Evolutionary conservation across 176 grass and related monocot species (phyloP).

Genomic region (Avena atlantica): DNA sequence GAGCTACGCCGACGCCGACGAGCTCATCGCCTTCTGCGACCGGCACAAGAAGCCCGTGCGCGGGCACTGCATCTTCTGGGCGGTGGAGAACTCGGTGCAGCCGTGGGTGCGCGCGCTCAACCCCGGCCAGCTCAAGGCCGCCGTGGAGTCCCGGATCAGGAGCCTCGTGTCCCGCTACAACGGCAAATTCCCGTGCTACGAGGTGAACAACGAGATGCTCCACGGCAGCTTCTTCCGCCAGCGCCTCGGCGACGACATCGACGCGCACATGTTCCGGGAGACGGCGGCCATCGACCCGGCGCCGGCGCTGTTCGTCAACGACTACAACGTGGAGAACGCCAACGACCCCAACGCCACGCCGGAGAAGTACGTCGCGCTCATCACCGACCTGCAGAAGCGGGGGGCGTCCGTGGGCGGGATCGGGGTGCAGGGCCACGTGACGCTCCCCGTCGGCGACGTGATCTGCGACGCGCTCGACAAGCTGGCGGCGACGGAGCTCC

Average conservation of each 20-base stretch:
- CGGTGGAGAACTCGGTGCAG: slow-evolving; percentile 58
- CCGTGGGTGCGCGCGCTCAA: slow-evolving; percentile 52
- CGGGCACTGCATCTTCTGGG: slow-evolving; percentile 89
- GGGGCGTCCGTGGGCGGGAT: slow-evolving; percentile 71
- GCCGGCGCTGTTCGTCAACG: slow-evolving; percentile 73
- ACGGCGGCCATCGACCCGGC: slow-evolving; percentile 52
- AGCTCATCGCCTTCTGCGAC: slow-evolving; percentile 67
- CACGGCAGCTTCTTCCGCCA: slow-evolving; percentile 61
- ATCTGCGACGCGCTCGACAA: slow-evolving; percentile 65
- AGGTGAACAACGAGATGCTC: slow-evolving; percentile 94
- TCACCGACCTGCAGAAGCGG: slow-evolving; percentile 63
- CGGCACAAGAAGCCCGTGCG: slow-evolving; percentile 49
- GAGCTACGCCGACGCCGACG: slow-evolving; percentile 72
- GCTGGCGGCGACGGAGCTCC: slow-evolving; percentile 49
- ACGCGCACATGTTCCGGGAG: slow-evolving; percentile 67
- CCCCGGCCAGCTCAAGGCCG: slow-evolving; percentile 41
- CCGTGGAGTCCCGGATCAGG: slow-evolving; percentile 52
- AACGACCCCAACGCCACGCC: slow-evolving; percentile 68
- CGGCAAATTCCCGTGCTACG: slow-evolving; percentile 64
- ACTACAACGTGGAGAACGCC: slow-evolving; percentile 78
- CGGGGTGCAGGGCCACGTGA: slow-evolving; percentile 72
- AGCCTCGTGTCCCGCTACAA: slow-evolving; percentile 60
- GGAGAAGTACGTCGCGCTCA: slow-evolving; percentile 69
- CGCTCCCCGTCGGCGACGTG: slow-evolving; percentile 58
- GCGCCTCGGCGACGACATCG: slow-evolving; percentile 54